Percentiles rank a stretch among this genome's conserved stretches.
Evolutionary conservation across 257 asterid genomes (phyloP).

Genomic region (Fraxinus pennsylvanica): DNA sequence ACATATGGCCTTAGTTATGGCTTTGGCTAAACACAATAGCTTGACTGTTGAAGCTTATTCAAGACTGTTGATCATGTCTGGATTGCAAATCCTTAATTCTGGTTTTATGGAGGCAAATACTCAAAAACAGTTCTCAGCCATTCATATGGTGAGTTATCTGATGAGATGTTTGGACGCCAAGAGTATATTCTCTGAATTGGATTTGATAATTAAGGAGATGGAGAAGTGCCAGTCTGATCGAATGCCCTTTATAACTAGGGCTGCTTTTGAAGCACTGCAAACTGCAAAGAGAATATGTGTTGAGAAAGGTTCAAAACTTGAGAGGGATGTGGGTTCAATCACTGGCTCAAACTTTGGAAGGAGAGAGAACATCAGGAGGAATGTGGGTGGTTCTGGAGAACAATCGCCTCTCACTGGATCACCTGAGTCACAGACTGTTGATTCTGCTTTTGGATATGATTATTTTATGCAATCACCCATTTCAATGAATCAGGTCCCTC

Average conservation of each 20-base stretch:
- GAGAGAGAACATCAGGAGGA: slow-evolving; percentile 43
- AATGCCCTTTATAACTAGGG: slow-evolving; percentile 81
- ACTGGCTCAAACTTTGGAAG: slow-evolving; percentile 53
- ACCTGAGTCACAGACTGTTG: slow-evolving; percentile 82
- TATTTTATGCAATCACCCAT: slow-evolving; percentile 60
- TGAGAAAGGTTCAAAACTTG: slow-evolving; percentile 51
- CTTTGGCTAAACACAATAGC: slow-evolving; percentile 83
- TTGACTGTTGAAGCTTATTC: slow-evolving; percentile 88
- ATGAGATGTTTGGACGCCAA: slow-evolving; percentile 79
- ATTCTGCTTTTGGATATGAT: slow-evolving; percentile 58
- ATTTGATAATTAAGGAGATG: slow-evolving; percentile 69
- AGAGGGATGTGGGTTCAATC: slow-evolving; percentile 46
- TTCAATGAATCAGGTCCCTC: slow-evolving; percentile 52
- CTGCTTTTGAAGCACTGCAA: slow-evolving; percentile 89
- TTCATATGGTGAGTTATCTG: slow-evolving; percentile 83
- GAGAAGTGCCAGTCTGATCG: slow-evolving; percentile 78
- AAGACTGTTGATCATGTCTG: slow-evolving; percentile 65
- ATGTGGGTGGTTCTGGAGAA: slow-evolving; percentile 43
- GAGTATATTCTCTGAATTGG: slow-evolving; percentile 71
- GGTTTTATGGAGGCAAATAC: slow-evolving; percentile 66
- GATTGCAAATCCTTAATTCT: slow-evolving; percentile 55
- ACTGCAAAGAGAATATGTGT: slow-evolving; percentile 60
- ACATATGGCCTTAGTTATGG: slow-evolving; percentile 77
- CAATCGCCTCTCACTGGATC: slow-evolving; percentile 59
- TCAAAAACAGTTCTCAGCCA: slow-evolving; percentile 78